These are phyloP conservation scores for Speleostelium caveatum DNA, from an alignment of 78 protist genomes.

Conservation along the genomic window DNA sequence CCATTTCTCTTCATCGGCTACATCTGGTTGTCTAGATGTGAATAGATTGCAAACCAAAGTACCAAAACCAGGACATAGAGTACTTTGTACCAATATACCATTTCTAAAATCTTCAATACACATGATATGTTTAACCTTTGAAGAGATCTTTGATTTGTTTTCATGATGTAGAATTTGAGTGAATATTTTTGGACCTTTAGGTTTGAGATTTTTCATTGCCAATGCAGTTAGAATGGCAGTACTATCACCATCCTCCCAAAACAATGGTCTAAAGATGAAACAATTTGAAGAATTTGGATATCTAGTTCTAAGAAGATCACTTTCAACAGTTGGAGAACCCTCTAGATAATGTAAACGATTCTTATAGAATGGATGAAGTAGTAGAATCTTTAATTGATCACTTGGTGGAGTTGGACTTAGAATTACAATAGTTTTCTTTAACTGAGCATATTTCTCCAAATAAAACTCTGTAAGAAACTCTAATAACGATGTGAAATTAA, in stretches of 20 bases:
- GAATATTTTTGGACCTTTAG: conserved; percentile 39
- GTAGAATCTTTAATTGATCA: conserved; percentile 55
- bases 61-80: conserved; percentile 72
- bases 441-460: conserved; percentile 67
- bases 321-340: conserved; percentile 66
- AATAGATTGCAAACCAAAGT: conserved; percentile 70
- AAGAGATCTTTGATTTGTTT: conserved; percentile 53
- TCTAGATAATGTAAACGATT: conserved; percentile 56
- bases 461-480: conserved; percentile 75
- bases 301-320: conserved; percentile 54
- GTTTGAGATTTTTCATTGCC: conserved; percentile 57
- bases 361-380: conserved; percentile 71
- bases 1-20: conserved; percentile 64
- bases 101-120: conserved; percentile 79
- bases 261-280: conserved; percentile 66
- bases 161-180: conserved; percentile 61
- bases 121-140: conserved; percentile 56
- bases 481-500: conserved; percentile 65
- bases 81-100: conserved; percentile 69
- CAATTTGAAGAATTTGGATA: conserved; percentile 33
- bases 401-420: conserved; percentile 51
- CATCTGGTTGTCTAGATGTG: conserved; percentile 65
- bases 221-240: conserved; percentile 47
- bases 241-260: conserved; percentile 73
- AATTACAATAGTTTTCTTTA: conserved; percentile 66